Conservation (phyloP, 192 early-diverging fungal species). For the Pilobolus umbonatus region DNA sequence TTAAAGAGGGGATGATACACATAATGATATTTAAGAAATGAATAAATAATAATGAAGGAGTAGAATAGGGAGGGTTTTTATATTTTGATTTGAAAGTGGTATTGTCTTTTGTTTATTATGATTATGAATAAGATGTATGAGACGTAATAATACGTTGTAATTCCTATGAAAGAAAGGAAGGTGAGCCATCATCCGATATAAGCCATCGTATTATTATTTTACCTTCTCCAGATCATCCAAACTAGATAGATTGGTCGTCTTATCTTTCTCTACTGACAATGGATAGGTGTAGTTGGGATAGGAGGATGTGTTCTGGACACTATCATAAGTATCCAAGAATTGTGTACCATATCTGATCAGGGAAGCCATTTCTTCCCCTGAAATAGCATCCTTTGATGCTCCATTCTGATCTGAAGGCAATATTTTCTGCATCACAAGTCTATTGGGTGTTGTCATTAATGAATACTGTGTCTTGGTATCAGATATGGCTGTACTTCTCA, state of each 20-base stretch:
- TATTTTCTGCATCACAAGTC: constrained; percentile 4
- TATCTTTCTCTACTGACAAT: neutral
- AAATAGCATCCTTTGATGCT: neutral
- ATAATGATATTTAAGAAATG: too few species aligned
- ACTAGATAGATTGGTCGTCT: neutral
- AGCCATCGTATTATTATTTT: neutral
- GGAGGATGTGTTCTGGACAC: constrained; percentile 1
- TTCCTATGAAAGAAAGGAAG: neutral
- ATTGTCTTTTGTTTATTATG: neutral
- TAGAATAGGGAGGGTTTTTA: neutral
- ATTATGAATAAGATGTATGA: constrained; percentile 4
- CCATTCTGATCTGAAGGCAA: neutral
- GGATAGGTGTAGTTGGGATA: neutral
- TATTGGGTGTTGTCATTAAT: constrained; percentile 4
- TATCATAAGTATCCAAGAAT: constrained; percentile 10
- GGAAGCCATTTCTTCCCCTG: constrained; percentile 7
- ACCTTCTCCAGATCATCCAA: constrained; percentile 19
- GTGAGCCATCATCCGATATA: neutral
- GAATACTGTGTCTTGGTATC: constrained; percentile 9
- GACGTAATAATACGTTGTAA: constrained; percentile 14
- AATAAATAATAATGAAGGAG: neutral
- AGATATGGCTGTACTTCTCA: constrained; percentile 7
- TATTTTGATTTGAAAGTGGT: neutral
- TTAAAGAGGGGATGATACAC: too few species aligned
- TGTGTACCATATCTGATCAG: constrained; percentile 10